A percentile compares a stretch with the other conserved stretches of the same genome.
Conservation (phyloP, 2,329 filamentous ascomycete genomes). For the Nemania sp. region DNA sequence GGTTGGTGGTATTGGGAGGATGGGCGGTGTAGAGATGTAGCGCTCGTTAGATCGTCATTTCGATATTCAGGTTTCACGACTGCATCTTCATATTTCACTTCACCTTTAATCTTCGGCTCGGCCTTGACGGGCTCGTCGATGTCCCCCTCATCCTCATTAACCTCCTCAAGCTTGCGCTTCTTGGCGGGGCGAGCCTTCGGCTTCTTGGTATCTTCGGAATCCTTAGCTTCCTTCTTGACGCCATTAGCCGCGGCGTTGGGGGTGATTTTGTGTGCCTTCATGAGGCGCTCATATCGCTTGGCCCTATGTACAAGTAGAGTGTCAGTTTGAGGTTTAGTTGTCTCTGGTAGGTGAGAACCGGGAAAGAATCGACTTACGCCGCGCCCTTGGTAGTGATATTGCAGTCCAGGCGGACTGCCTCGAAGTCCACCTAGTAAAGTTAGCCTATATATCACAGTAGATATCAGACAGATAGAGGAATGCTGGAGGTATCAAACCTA, state of each 20-base stretch:
- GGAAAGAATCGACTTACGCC: constrained; percentile 66
- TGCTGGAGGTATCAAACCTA: constrained; percentile 52
- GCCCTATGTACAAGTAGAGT: constrained; percentile 59
- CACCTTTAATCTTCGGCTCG: constrained; percentile 48
- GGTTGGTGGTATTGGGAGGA: constrained; percentile 26
- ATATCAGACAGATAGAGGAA: neutral
- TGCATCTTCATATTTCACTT: constrained; percentile 52
- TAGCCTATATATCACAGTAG: constrained; percentile 35
- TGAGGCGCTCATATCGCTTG: constrained; percentile 75
- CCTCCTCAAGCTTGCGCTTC: constrained; percentile 53
- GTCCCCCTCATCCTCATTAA: constrained; percentile 52
- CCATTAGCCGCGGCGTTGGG: constrained; percentile 45
- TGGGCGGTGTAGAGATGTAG: constrained; percentile 23
- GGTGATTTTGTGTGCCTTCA: constrained; percentile 67
- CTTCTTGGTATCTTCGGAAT: constrained; percentile 25
- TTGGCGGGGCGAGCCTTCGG: constrained; percentile 45
- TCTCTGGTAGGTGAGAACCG: neutral
- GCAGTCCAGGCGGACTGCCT: constrained; percentile 72
- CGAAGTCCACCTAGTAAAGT: constrained; percentile 70
- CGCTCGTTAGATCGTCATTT: constrained; percentile 37
- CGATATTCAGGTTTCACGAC: constrained; percentile 49
- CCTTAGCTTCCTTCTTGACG: constrained; percentile 46
- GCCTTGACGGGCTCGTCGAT: constrained; percentile 50
- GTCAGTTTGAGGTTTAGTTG: constrained; percentile 6
- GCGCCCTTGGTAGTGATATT: constrained; percentile 74